phyloP scores from a whole-genome alignment of 441 rosid species.

The Jatropha multifida region DNA sequence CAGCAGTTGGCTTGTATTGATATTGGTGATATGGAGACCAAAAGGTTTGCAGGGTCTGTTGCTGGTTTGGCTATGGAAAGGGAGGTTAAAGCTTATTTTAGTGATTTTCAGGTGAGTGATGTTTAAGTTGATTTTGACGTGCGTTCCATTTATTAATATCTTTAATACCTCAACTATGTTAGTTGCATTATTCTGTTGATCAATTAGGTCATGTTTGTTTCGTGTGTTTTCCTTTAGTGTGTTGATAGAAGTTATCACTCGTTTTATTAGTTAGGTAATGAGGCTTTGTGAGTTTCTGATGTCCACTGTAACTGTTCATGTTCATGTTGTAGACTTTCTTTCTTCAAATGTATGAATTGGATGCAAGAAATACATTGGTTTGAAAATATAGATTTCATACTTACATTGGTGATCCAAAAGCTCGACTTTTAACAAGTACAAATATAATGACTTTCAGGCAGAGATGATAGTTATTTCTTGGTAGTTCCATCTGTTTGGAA shows the following conservation, averaged over 20 bases:
- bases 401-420: neutral
- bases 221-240: neutral
- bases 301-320: neutral
- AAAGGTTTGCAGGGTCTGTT: conserved; percentile 59
- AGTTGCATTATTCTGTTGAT: neutral
- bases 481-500: neutral
- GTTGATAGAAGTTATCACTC: neutral
- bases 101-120: conserved; percentile 70
- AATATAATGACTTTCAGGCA: neutral
- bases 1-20: conserved; percentile 61
- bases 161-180: neutral
- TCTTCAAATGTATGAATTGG: neutral
- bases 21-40: conserved; percentile 59
- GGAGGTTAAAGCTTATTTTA: conserved; percentile 66
- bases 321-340: neutral
- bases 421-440: neutral
- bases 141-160: neutral
- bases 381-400: neutral
- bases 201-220: neutral
- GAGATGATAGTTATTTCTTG: neutral
- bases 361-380: neutral
- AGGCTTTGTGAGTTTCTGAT: neutral
- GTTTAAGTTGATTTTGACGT: neutral
- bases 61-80: conserved; percentile 76
- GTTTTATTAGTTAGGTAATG: neutral